phyloP scores from a whole-genome alignment of 371 early-diverging fungal species.

The Lichtheimia corymbifera region DNA sequence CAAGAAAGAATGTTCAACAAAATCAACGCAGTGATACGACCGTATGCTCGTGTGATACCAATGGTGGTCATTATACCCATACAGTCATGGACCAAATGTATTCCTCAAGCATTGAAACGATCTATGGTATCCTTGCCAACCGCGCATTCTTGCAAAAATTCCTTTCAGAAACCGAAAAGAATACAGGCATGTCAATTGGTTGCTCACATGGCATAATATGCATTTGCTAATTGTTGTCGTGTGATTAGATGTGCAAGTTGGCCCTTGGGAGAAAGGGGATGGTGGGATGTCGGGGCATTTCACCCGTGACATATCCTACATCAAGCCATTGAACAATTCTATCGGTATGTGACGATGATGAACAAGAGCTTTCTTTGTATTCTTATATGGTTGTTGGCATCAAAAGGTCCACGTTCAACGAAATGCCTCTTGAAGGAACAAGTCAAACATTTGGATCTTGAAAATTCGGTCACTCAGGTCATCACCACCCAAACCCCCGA shows the following conservation, averaged over 20 bases:
- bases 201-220: not conserved
- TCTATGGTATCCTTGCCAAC: constrained; percentile 48
- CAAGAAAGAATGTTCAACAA: constrained; percentile 2
- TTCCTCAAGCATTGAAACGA: constrained; percentile 41
- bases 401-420: constrained; percentile 69
- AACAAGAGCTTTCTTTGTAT: not conserved
- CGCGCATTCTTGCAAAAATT: constrained; percentile 39
- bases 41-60: constrained; percentile 45
- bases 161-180: constrained; percentile 39
- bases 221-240: not conserved
- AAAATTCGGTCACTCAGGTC: constrained; percentile 53
- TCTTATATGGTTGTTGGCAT: not conserved
- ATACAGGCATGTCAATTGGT: constrained; percentile 26
- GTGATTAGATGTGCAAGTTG: constrained; percentile 30
- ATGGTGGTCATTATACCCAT: constrained; percentile 50
- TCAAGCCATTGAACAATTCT: constrained; percentile 35
- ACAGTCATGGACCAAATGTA: constrained; percentile 49
- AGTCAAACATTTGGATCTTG: constrained; percentile 57
- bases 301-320: constrained; percentile 30
- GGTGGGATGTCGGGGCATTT: constrained; percentile 5
- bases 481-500: constrained; percentile 76
- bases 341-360: constrained; percentile 21
- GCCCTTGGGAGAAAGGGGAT: constrained; percentile 33
- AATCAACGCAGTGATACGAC: constrained; percentile 15
- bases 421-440: constrained; percentile 65